phyloP scores from a whole-genome alignment of 2,329 filamentous ascomycete genomes.

The Ophiostoma quercus region DNA sequence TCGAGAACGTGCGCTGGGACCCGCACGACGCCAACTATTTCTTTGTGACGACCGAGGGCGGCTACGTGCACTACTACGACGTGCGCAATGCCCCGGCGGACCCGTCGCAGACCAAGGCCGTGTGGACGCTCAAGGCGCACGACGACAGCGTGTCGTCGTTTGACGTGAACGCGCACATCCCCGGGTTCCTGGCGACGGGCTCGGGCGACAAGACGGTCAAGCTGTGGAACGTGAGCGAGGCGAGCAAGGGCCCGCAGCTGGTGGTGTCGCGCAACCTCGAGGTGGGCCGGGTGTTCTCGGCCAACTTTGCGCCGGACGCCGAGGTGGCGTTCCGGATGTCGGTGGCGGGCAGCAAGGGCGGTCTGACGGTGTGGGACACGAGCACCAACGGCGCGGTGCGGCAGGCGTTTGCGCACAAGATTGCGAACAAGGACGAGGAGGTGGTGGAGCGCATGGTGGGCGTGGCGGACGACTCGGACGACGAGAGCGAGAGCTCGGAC shows the following conservation, averaged over 20 bases:
- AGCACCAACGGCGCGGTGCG: conserved; percentile 85
- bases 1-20: conserved; percentile 90
- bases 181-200: conserved; percentile 88
- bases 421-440: conserved; percentile 52
- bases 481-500: conserved; percentile 44
- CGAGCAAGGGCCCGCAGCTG: conserved; percentile 66
- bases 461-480: conserved; percentile 61
- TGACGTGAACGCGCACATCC: conserved; percentile 83
- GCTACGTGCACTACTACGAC: conserved; percentile 89
- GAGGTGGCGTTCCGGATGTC: conserved; percentile 89
- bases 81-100: conserved; percentile 67
- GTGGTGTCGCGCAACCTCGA: conserved; percentile 88
- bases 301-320: conserved; percentile 80
- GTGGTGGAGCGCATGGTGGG: conserved; percentile 68
- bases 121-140: conserved; percentile 95
- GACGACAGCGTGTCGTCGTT: conserved; percentile 88
- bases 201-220: conserved; percentile 94
- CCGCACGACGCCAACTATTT: conserved; percentile 90
- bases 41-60: conserved; percentile 89
- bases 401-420: conserved; percentile 70
- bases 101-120: conserved; percentile 70
- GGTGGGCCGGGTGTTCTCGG: conserved; percentile 90
- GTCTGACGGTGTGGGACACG: conserved; percentile 93
- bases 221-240: conserved; percentile 82
- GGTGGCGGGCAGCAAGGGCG: conserved; percentile 90